Evolutionary conservation across 306 rosid species (phyloP), one percentile per base, ranked within the genome.

Genomic region (Bauhinia variegata): DNA sequence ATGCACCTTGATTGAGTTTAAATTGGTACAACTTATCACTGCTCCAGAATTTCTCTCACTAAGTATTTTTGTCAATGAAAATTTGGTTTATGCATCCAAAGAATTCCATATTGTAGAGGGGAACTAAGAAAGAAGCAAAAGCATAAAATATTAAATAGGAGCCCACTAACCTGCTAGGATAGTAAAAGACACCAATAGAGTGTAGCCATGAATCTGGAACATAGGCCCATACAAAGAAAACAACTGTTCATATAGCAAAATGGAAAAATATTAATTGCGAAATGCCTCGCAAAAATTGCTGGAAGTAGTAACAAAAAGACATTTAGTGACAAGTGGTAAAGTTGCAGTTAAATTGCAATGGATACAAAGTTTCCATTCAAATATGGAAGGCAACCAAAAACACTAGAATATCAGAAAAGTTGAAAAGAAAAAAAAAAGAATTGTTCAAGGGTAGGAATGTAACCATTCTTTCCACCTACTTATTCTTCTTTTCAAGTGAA

Each of bases 151-250:
- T 61, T 19, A 63, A 44, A 7, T 38, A 47, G 48, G 52, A 52
- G 69, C 13, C 32, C 57, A 19, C 85, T 60, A 59, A 89, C 97
- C 97, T 90, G 88, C 89, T 93, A 42, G 97, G 97, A 44, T 84
- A 86, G 84, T 93, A 90, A 79, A 75, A 84, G 73, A 93, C 82
- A 73, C 96, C 97, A 54, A 86, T 41, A 54, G 84, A 84, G 63
- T 89, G 98, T 14, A 93, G 83, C 91, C 89, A 93, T 28, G 87
- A 77, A 68, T 89, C 95, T 7, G 98, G 98, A 80, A 84, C 86
- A 75, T 93, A 89, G 18, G 98, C 98, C 98, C 98, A 88, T 48
- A 84, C 80, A 76, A 93, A 83, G 91, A 86, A 88, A 55, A 90
- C 71, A 82, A 78, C 99, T 93, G 80, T 47, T 46, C 63, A 76